Base-by-base conservation (phyloP, 2,329 filamentous ascomycete genomes). In the Diaporthe sp. region DNA sequence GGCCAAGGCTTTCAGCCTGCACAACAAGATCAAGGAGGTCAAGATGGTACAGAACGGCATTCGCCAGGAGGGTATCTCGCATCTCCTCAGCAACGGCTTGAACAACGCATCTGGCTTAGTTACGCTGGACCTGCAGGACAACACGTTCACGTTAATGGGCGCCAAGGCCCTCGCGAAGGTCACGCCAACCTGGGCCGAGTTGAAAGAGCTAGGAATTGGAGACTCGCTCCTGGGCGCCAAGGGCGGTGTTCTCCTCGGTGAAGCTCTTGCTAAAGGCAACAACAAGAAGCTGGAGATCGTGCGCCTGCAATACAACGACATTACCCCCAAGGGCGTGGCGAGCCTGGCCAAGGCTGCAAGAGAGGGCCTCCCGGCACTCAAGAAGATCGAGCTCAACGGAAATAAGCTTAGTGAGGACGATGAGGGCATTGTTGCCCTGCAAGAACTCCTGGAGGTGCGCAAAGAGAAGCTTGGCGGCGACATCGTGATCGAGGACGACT, bases 1-100 rank as follows among this genome's bases (percentile, higher is more conserved):
- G 97, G 95, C 96, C 55, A 94, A 93, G 82, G 90, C 95, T 1
- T 98, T 94, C 83, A 91, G 92, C 79, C 92, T 96, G 73, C 95
- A 98, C 82, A 92, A 90, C 77, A 93, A 93, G 73, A 90, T 99
- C 77, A 94, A 93, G 84, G 92, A 92, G 74, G 91, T 99, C 78
- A 97, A 96, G 88, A 98, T 99, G 97, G 95, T 97, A 35, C 97
- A 98, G 85, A 98, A 99, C 83, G 97, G 97, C 70, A 99, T 99
- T 79, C 91, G 97, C 56, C 94, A 96, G 81, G 95, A 98, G 83
- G 97, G 97, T 75, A 97, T 98, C 80, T 92, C 92, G 63, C 90
- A 93, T 77, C 87, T 99, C 73, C 86, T 99, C 77, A 92, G 90
- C 75, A 88, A 96, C 70, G 97, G 97, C 76, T 88, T 99, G 70